Evolutionary conservation across 352 stramenopile genomes (phyloP), one percentile per base, ranked within the genome.

Genomic region (Pythium sp.): DNA sequence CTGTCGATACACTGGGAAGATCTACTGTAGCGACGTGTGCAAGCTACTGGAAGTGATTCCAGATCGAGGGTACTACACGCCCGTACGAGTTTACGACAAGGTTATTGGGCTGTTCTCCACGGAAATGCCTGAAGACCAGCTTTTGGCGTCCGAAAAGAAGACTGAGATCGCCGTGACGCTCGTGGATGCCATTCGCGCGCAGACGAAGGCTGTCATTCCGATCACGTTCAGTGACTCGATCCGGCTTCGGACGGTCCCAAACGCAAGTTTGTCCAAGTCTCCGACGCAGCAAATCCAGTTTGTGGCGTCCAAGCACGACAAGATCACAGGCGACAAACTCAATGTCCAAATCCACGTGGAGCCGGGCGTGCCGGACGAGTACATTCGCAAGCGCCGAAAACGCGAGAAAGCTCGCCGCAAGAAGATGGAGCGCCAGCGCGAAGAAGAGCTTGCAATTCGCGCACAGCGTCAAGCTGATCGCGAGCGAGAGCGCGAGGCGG

Each of bases 161-260:
- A 94, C 89, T 0, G 89, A 96, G 68, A 92, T 96, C 30, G 86
- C 80, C 5, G 87, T 94, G 43, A 90, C 86, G n/a, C 75, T 95
- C 47, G 89, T 94, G 11, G 85, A 96, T 65, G 79, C 81, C 12
- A 91, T 93, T 58, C 84, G 84, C 5, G 72, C 71, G 2, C 68
- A 83, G 38, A 77, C 73, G 4, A 79, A 80, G 20, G 66, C 75
- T 8, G 75, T 80, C 36, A 93, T 92, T 28, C 72, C 79, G 8
- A 93, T 96, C 74, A 82, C 72, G 53, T 96, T 96, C 65, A 80
- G 73, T 8, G 77, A 93, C 65, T 78, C 82, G 1, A 68, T 93
- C 51, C 77, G 75, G 24, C 75, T 96, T 2, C 81, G 76, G 5
- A 84, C 78, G 1, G 81, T 80, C 26, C 68, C 84, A 18, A 81